Base-by-base conservation (phyloP, 179 eudicot species). In the Carnegiea gigantea region DNA sequence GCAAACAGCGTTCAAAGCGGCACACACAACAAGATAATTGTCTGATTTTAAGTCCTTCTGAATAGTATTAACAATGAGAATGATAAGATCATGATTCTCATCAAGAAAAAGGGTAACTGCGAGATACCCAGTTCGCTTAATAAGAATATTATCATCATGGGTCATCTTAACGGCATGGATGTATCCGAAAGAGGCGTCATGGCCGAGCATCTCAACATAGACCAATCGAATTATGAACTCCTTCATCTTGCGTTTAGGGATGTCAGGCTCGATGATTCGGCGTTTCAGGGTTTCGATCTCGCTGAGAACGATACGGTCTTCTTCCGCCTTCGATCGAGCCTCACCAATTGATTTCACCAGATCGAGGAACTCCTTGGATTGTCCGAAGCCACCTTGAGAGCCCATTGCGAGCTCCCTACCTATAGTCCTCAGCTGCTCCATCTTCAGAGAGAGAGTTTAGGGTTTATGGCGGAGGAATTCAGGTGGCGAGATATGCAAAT, bases 101-200 rank as follows among this genome's bases (percentile, higher is more conserved):
- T 96, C 89, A 53, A 96, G 70, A 64, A 94, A 93, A 38, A 96
- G 79, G 6, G 98, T 96, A 1, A 96, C 99, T 0, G 97, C 99
- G 76, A 96, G 79, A 78, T 96, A 96, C 2, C 99, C 98, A n/a
- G 99, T 92, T 3, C 98, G 89, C 80, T 96, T 96, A 24, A 91
- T 78, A 5, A 82, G 67, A 6, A 96, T 78, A 18, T 77, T 86
- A 36, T 94, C 98, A 48, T 93, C 96, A 46, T 96, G 98, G 0
- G 99, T 89, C 98, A 96, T 96, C 81, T 96, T 96, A 0, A 96
- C 99, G 2, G 98, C 99, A 21, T 96, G 95, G 5, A 96, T 94
- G 86, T 96, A 91, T 0, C 99, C 99, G 38, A 96, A 96, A 0
- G 97, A 92, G 0, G 97, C 98, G 36, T 96, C 97, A 43, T 96